Evolutionary conservation across 768 basidiomycete species (phyloP).

Genomic region (Kwoniella pini): DNA sequence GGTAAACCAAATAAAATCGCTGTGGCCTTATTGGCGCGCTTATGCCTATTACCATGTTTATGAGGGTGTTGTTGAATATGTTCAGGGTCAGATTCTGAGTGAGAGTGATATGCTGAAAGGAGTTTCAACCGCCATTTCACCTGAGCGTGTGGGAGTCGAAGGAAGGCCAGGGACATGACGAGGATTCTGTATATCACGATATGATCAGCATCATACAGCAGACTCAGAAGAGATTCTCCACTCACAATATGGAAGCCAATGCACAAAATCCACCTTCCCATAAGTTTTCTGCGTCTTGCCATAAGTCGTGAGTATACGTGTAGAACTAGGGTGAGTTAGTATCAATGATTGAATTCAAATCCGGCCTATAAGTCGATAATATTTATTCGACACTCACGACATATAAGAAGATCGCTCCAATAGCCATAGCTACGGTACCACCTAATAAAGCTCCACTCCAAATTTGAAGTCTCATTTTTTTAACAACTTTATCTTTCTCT

Average conservation of each 20-base stretch:
- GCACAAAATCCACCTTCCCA: slow-evolving; percentile 75
- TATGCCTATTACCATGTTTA: background rate
- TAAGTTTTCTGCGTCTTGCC: slow-evolving; percentile 74
- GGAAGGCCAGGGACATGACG: slow-evolving; percentile 63
- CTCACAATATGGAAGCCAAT: slow-evolving; percentile 34
- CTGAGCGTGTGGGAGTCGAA: slow-evolving; percentile 87
- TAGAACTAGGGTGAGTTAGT: slow-evolving; percentile 63
- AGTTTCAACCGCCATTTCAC: slow-evolving; percentile 89
- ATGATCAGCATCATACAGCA: background rate
- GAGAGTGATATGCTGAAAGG: slow-evolving; percentile 64
- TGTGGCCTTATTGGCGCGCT: slow-evolving; percentile 14
- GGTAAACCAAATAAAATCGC: slow-evolving; percentile 76
- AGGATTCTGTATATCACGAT: slow-evolving; percentile 24
- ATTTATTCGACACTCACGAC: slow-evolving; percentile 55
- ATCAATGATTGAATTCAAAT: background rate
- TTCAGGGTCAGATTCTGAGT: slow-evolving; percentile 6
- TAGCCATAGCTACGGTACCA: slow-evolving; percentile 69
- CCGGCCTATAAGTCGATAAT: background rate
- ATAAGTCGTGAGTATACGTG: slow-evolving; percentile 80
- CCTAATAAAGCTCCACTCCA: slow-evolving; percentile 70
- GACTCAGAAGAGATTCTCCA: background rate
- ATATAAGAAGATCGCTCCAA: slow-evolving; percentile 85
- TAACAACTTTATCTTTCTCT: slow-evolving; percentile 20
- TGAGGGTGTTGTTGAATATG: background rate
- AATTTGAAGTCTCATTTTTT: slow-evolving; percentile 56